Evolutionary conservation across 306 rosid species (phyloP).

Genomic region (Fragaria iinumae): DNA sequence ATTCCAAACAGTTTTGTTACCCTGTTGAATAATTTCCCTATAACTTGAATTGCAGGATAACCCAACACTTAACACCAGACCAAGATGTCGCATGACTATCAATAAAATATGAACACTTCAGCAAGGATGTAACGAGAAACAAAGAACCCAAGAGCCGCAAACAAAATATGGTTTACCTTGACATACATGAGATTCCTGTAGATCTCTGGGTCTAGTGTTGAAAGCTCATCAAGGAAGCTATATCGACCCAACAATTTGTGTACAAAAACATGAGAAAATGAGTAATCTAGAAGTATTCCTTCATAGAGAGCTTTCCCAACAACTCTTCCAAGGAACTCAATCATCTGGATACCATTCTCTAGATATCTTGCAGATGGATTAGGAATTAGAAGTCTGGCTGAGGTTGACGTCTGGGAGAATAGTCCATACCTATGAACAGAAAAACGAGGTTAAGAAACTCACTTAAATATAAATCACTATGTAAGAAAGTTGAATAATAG

Average conservation of each 20-base stretch:
- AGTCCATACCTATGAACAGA: constrained; percentile 65
- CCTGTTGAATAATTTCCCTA: background rate
- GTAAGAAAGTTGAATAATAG: constrained; percentile 1
- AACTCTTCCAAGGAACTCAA: constrained; percentile 96
- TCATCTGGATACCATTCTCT: constrained; percentile 93
- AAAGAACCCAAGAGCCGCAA: background rate
- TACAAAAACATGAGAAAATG: constrained; percentile 89
- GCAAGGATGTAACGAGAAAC: background rate
- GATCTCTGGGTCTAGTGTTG: constrained; percentile 93
- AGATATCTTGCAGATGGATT: constrained; percentile 78
- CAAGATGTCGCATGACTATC: background rate
- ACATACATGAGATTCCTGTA: constrained; percentile 91
- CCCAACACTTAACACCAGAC: background rate
- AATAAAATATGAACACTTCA: background rate
- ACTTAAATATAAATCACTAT: constrained; percentile 27
- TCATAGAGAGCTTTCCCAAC: constrained; percentile 98
- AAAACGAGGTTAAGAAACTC: constrained; percentile 27
- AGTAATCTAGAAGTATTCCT: constrained; percentile 93
- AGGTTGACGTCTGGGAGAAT: constrained; percentile 85
- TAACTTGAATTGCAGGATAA: background rate
- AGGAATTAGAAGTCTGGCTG: constrained; percentile 83
- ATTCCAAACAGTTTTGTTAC: background rate
- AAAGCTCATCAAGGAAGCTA: constrained; percentile 93
- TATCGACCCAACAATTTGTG: constrained; percentile 93
- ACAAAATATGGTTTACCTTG: constrained; percentile 58